phyloP scores from a whole-genome alignment of 768 basidiomycete species.

The Suillus americanus region DNA sequence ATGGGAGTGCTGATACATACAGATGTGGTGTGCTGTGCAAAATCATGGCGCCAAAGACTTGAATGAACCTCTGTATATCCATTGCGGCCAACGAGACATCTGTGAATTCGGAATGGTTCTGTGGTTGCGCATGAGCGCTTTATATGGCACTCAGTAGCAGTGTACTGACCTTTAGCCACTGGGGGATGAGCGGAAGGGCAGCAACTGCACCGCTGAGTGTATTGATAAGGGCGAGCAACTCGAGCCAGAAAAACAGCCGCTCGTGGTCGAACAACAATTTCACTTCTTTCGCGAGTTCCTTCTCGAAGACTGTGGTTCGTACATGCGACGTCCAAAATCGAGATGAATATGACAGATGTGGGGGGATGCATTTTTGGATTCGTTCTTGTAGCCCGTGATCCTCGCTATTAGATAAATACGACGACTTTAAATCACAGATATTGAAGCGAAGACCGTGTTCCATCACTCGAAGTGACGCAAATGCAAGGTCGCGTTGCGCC shows the following conservation, averaged over 20 bases:
- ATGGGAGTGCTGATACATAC: slow-evolving; percentile 25
- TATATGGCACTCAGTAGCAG: neutral
- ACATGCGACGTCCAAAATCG: slow-evolving; percentile 13
- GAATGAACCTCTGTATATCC: slow-evolving; percentile 16
- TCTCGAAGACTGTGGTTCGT: neutral
- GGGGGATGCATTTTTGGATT: neutral
- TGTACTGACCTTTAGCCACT: neutral
- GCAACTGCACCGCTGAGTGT: no score
- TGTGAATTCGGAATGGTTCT: neutral
- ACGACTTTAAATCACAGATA: slow-evolving; percentile 33
- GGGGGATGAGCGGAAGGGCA: no score
- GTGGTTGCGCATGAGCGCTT: neutral
- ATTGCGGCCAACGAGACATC: neutral
- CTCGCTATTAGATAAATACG: slow-evolving; percentile 28
- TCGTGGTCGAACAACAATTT: no score
- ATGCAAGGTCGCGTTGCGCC: slow-evolving; percentile 19
- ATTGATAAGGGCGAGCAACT: no score
- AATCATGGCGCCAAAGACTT: slow-evolving; percentile 11
- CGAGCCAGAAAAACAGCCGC: no score
- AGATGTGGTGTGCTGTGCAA: slow-evolving; percentile 21
- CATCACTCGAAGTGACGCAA: slow-evolving; percentile 28
- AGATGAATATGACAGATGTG: slow-evolving; percentile 10
- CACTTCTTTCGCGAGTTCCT: no score
- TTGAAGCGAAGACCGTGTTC: slow-evolving; percentile 32
- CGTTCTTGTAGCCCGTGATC: slow-evolving; percentile 8